phyloP scores from a whole-genome alignment of 23 red algal species.

The Gracilariopsis chorda region DNA sequence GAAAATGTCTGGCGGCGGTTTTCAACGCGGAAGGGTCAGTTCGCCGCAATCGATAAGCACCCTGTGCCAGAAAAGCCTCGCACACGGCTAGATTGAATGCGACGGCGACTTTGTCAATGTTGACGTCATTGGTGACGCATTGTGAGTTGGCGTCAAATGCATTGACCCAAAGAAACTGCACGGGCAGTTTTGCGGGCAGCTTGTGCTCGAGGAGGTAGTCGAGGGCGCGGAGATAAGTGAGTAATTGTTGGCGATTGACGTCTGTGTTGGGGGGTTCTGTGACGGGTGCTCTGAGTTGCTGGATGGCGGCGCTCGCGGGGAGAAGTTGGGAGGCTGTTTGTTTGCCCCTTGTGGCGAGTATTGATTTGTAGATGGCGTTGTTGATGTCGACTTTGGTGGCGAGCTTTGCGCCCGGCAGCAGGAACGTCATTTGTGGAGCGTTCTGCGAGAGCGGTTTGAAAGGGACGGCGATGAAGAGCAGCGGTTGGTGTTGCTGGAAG shows the following conservation, averaged over 20 bases:
- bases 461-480: too few relatives aligned
- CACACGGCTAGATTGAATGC: conserved; percentile 48
- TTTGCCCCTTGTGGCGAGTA: conserved; percentile 19
- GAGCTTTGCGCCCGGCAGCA: conserved; percentile 52
- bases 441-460: too few relatives aligned
- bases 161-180: conserved; percentile 42
- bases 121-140: neutral
- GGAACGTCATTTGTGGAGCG: conserved; percentile 42
- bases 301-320: conserved; percentile 17
- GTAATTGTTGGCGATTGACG: neutral
- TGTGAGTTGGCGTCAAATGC: conserved; percentile 39
- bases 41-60: conserved; percentile 22
- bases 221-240: conserved; percentile 25
- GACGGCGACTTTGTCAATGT: conserved; percentile 17
- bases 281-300: conserved; percentile 33
- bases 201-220: neutral
- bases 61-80: conserved; percentile 18
- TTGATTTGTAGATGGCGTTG: conserved; percentile 29
- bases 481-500: too few relatives aligned
- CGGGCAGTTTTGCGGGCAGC: conserved; percentile 1
- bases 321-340: neutral
- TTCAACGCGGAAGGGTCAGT: conserved; percentile 12
- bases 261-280: conserved; percentile 49
- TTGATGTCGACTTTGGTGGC: conserved; percentile 53
- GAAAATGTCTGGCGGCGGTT: conserved; percentile 15